Evolutionary conservation across 2,329 filamentous ascomycete genomes (phyloP).

Genomic region (Aspergillus pseudoterreus): DNA sequence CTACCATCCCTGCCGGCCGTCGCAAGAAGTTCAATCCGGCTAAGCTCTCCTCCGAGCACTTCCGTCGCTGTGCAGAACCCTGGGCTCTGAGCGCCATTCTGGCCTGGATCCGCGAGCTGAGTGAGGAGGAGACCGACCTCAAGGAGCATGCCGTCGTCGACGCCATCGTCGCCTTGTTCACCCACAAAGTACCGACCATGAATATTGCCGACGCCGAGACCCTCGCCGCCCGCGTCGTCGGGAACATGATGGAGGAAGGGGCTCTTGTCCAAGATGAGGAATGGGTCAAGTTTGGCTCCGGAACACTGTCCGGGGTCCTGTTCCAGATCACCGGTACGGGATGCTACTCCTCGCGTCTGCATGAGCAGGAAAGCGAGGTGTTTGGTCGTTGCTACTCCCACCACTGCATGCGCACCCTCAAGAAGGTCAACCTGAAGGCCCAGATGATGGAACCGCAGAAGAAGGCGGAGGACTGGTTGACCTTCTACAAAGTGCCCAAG

Average conservation of each 20-base stretch:
- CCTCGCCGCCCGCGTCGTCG: slow-evolving; percentile 71
- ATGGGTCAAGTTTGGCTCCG: slow-evolving; percentile 89
- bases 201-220: slow-evolving; percentile 95
- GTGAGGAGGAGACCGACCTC: slow-evolving; percentile 85
- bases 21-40: slow-evolving; percentile 81
- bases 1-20: slow-evolving; percentile 73
- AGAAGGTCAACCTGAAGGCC: slow-evolving; percentile 84
- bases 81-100: slow-evolving; percentile 92
- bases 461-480: slow-evolving; percentile 79
- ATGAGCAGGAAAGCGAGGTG: slow-evolving; percentile 58
- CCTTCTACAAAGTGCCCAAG: slow-evolving; percentile 79
- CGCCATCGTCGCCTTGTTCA: slow-evolving; percentile 83
- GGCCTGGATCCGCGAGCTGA: slow-evolving; percentile 81
- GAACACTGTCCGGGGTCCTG: slow-evolving; percentile 79
- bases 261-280: slow-evolving; percentile 87
- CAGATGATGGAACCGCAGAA: slow-evolving; percentile 65
- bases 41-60: slow-evolving; percentile 76
- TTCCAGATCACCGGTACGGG: slow-evolving; percentile 89
- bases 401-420: slow-evolving; percentile 89
- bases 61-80: slow-evolving; percentile 79
- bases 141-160: slow-evolving; percentile 82
- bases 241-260: slow-evolving; percentile 72
- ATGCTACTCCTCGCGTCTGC: slow-evolving; percentile 83
- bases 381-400: slow-evolving; percentile 84
- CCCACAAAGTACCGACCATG: slow-evolving; percentile 94